Evolutionary conservation across 805 yeast genomes (phyloP).

Genomic region (Schizosaccharomyces japonicus): DNA sequence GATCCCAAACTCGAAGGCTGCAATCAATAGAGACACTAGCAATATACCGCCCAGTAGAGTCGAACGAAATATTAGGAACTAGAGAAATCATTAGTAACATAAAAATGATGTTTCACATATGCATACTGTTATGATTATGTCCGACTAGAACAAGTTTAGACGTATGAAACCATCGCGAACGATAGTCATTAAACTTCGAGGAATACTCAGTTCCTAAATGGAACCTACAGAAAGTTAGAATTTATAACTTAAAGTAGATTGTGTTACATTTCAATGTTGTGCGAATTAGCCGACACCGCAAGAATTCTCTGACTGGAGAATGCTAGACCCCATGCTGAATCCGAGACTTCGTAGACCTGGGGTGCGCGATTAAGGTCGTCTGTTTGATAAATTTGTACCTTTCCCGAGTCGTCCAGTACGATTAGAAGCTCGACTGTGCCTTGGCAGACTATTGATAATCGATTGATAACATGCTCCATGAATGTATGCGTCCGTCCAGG

Average conservation of each 20-base stretch:
- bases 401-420: background rate
- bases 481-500: too few relatives aligned
- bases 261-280: background rate
- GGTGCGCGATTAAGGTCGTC: background rate
- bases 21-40: constrained; percentile 81
- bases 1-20: constrained; percentile 76
- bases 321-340: constrained; percentile 1
- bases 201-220: background rate
- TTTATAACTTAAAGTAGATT: background rate
- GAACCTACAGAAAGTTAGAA: background rate
- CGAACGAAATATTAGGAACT: background rate
- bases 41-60: constrained; percentile 34
- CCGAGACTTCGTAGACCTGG: background rate
- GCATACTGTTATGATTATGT: background rate
- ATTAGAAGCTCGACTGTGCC: background rate
- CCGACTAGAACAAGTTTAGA: background rate
- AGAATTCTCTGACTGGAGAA: background rate
- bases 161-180: background rate
- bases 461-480: too few relatives aligned
- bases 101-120: background rate
- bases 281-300: background rate
- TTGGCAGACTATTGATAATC: too few relatives aligned
- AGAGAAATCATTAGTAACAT: background rate
- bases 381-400: background rate
- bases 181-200: background rate